Evolutionary conservation across 2,329 filamentous ascomycete genomes (phyloP), one percentile per base, ranked within the genome.

Genomic region (Fusarium humuli): DNA sequence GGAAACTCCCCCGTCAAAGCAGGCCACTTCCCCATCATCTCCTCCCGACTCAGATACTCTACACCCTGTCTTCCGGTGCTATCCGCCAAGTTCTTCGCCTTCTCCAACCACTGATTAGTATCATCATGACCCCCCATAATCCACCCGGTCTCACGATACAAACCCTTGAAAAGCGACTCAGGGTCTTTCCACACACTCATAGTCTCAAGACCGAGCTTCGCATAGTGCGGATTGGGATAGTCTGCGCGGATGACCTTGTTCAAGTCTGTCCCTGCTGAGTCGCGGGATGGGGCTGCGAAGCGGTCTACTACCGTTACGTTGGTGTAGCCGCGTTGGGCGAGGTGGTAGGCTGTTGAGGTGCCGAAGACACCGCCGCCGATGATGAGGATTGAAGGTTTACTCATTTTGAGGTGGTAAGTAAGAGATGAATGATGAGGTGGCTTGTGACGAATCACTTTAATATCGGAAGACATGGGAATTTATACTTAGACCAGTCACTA

Each of bases 211-310:
- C 75, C 77, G 5, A 88, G 74, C 18, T 86, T 80, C 1, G 86
- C 85, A 66, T 90, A 89, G 67, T 86, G 87, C 0, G 81, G 79
- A 65, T 88, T 86, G 62, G 87, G 85, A 65, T 89, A 89, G 70
- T 89, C 86, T 9, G 84, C 86, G 5, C 87, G 83, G 54, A 90
- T 80, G 61, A 90, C 89, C 77, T 90, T 90, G 77, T 90, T 90
- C 37, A 90, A 75, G 70, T 90, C 87, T 65, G 88, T 87, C 29
- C 83, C 87, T 1, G 87, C 88, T 0, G 88, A 88, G 71, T 79
- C 78, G 5, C 65, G 61, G 7, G 85, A 84, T 1, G 86, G 86
- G 16, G 71, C 52, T 10, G 75, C 71, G 34, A 76, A 77, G 23
- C 78, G 77, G 52, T 87, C 85, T 25, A 84, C 80, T 9, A 87